phyloP scores from a whole-genome alignment of 106 monocot genomes.

The Platanthera zijinensis region DNA sequence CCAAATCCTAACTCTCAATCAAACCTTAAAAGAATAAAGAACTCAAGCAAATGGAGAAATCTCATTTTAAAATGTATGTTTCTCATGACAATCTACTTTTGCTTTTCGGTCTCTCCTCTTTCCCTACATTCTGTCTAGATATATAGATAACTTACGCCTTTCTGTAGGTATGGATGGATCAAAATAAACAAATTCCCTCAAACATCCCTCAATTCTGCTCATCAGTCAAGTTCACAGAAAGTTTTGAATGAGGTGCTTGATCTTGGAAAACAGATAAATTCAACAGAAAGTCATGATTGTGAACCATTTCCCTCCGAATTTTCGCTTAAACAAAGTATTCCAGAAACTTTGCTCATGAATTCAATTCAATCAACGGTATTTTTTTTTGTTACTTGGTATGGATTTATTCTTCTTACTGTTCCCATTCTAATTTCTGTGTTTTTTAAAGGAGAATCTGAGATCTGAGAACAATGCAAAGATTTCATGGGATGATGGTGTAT shows the following conservation, averaged over 20 bases:
- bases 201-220: not conserved
- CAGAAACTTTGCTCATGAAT: not conserved
- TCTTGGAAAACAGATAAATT: slow-evolving; percentile 2
- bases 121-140: no score
- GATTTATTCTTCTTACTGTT: not conserved
- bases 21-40: no score
- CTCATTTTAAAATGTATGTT: no score
- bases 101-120: no score
- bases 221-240: not conserved
- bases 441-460: slow-evolving; percentile 26
- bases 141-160: not conserved
- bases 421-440: not conserved
- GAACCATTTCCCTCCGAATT: not conserved
- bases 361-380: slow-evolving; percentile 17
- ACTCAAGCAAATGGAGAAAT: no score
- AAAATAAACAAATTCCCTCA: slow-evolving; percentile 6
- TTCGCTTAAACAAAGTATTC: slow-evolving; percentile 4
- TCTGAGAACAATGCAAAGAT: slow-evolving; percentile 7
- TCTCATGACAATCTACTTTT: no score
- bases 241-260: slow-evolving; percentile 3
- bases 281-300: slow-evolving; percentile 8
- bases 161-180: slow-evolving; percentile 50
- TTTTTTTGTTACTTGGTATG: not conserved
- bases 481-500: slow-evolving; percentile 38
- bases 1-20: no score